A percentile compares a stretch with the other conserved stretches of the same genome.
These are phyloP conservation scores for Apiotrichum porosum DNA, from an alignment of 1,284 basidiomycete species.

Conservation along the genomic window DNA sequence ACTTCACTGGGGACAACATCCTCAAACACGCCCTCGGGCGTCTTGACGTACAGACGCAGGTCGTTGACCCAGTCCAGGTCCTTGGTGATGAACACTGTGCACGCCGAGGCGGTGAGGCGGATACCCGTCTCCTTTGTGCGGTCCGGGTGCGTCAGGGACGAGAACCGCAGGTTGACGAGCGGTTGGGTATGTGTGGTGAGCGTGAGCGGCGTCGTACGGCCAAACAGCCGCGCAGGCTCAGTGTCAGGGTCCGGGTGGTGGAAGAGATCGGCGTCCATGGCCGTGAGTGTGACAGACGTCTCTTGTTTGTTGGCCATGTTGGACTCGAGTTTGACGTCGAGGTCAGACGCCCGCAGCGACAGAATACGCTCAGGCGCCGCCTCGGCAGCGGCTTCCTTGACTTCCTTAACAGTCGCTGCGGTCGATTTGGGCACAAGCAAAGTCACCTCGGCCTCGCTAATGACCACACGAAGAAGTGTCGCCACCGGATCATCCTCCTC, in stretches of 20 bases:
- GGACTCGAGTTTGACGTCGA: constrained; percentile 62
- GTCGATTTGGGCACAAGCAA: constrained; percentile 28
- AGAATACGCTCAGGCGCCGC: constrained; percentile 26
- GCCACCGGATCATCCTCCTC: constrained; percentile 28
- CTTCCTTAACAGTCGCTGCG: background rate
- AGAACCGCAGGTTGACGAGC: constrained; percentile 62
- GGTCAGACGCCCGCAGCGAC: constrained; percentile 55
- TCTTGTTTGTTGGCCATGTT: constrained; percentile 58
- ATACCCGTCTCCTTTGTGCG: constrained; percentile 74
- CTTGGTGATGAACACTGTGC: constrained; percentile 62
- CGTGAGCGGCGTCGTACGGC: constrained; percentile 33
- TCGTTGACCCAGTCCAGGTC: constrained; percentile 65
- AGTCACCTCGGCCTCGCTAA: constrained; percentile 33
- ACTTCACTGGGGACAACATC: constrained; percentile 86
- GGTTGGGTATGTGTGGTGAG: constrained; percentile 34
- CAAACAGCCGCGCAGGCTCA: constrained; percentile 19
- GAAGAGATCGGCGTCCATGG: constrained; percentile 60
- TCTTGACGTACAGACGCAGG: constrained; percentile 64
- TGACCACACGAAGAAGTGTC: constrained; percentile 26
- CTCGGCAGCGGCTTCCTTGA: background rate
- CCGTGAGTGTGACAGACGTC: constrained; percentile 59
- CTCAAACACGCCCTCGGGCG: constrained; percentile 91
- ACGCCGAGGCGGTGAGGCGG: constrained; percentile 60
- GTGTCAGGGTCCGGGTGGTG: constrained; percentile 11
- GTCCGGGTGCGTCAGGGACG: constrained; percentile 62